Conservation (phyloP, 31 red algal genomes). For the Asparagopsis taxiformis region DNA sequence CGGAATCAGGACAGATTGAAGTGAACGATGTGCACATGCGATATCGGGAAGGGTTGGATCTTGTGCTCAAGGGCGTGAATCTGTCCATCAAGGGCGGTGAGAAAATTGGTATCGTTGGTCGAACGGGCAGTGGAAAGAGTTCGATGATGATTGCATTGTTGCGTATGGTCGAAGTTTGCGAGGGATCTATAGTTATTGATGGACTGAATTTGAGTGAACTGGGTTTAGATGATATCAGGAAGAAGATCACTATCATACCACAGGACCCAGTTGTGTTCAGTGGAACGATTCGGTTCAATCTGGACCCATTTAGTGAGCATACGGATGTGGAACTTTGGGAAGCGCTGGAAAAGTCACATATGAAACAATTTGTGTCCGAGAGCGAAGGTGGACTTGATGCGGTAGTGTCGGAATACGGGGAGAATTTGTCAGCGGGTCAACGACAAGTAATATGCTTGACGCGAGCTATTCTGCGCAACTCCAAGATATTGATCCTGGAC, state of each 20-base stretch:
- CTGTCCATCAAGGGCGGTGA: conserved; percentile 77
- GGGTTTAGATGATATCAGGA: conserved; percentile 69
- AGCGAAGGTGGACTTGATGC: conserved; percentile 87
- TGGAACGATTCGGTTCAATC: conserved; percentile 91
- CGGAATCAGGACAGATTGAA: conserved; percentile 53
- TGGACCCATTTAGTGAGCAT: conserved; percentile 93
- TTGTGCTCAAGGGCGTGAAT: conserved; percentile 82
- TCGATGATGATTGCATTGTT: conserved; percentile 91
- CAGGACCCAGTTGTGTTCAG: conserved; percentile 98
- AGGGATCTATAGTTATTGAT: conserved; percentile 78
- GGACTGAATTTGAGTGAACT: conserved; percentile 73
- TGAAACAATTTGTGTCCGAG: conserved; percentile 70
- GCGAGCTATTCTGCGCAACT: conserved; percentile 81
- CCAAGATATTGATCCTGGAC: conserved; percentile 91
- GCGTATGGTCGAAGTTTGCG: conserved; percentile 82
- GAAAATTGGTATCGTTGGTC: conserved; percentile 94
- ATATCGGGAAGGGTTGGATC: conserved; percentile 84
- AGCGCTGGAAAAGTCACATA: conserved; percentile 79
- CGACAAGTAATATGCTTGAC: conserved; percentile 94
- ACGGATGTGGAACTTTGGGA: conserved; percentile 91
- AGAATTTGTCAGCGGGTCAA: conserved; percentile 94
- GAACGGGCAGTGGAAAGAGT: conserved; percentile 96
- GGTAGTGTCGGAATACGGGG: conserved; percentile 87
- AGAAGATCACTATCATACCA: conserved; percentile 90
- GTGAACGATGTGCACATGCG: conserved; percentile 79